Conservation (phyloP, 345 rosid genomes). For the Citrus unshiu region DNA sequence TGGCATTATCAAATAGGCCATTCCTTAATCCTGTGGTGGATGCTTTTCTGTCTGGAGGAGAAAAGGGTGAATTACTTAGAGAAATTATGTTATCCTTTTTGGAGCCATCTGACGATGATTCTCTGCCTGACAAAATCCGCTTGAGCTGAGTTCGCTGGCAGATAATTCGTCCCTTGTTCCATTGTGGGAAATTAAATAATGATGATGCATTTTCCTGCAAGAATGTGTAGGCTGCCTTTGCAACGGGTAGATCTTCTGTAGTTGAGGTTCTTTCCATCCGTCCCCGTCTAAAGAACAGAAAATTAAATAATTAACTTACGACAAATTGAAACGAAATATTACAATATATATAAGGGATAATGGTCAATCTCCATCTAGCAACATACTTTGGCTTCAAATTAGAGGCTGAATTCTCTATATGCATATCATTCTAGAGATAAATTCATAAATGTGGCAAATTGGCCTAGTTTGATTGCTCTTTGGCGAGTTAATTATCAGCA, state of each 20-base stretch:
- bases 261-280: constrained; percentile 57
- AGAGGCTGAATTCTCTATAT: neutral
- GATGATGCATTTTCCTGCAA: constrained; percentile 62
- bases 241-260: constrained; percentile 49
- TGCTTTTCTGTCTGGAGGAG: constrained; percentile 37
- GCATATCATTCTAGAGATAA: neutral
- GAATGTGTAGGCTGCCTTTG: constrained; percentile 61
- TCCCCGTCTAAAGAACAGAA: constrained; percentile 58
- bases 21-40: constrained; percentile 23
- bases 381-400: neutral
- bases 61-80: constrained; percentile 54
- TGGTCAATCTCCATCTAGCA: neutral
- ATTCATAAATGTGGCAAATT: neutral
- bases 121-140: constrained; percentile 43
- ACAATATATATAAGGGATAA: neutral
- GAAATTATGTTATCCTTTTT: constrained; percentile 30
- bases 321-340: neutral
- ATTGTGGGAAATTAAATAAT: constrained; percentile 64
- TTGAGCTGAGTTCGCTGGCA: constrained; percentile 83
- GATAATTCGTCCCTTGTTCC: constrained; percentile 90
- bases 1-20: constrained; percentile 16
- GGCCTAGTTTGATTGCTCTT: neutral
- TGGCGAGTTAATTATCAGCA: neutral
- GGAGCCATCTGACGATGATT: constrained; percentile 46
- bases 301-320: neutral